Evolutionary conservation across 805 yeast species (phyloP).

Genomic region (Metschnikowia lochheadii): DNA sequence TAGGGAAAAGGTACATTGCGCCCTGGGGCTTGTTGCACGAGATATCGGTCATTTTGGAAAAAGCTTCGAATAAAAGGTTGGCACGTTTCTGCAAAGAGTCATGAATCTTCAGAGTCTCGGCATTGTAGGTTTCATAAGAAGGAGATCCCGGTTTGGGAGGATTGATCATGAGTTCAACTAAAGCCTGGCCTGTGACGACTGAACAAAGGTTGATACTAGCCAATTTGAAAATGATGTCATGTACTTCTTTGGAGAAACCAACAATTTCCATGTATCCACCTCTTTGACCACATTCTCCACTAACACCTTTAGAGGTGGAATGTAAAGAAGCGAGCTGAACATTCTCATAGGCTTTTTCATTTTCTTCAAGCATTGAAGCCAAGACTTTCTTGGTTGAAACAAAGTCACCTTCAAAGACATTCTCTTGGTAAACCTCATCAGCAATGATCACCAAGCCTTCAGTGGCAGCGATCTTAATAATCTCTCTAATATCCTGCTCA

Average conservation of each 20-base stretch:
- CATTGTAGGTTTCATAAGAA: conserved; percentile 61
- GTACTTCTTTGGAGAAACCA: conserved; percentile 70
- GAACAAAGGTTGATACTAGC: conserved; percentile 92
- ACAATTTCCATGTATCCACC: conserved; percentile 97
- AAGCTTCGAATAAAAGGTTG: conserved; percentile 59
- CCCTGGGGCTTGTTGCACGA: conserved; percentile 89
- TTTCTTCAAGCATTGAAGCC: conserved; percentile 51
- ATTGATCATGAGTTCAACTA: conserved; percentile 87
- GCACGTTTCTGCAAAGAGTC: conserved; percentile 63
- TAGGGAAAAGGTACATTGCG: conserved; percentile 96
- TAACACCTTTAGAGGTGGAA: conserved; percentile 96
- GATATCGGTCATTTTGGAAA: conserved; percentile 74
- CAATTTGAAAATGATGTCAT: conserved; percentile 70
- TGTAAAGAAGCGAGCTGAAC: conserved; percentile 92
- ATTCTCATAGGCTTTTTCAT: conserved; percentile 54
- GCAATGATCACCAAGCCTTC: conserved; percentile 85
- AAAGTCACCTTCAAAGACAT: conserved; percentile 78
- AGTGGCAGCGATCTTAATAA: conserved; percentile 77
- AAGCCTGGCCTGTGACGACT: conserved; percentile 90
- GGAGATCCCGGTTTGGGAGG: conserved; percentile 82
- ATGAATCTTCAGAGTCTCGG: conserved; percentile 62
- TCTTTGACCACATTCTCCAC: conserved; percentile 99
- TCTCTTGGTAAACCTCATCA: conserved; percentile 97
- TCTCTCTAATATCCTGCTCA: conserved; percentile 60
- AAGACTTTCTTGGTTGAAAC: conserved; percentile 80